Conservation (phyloP, 108 stramenopile genomes). For the Pseudonitzschia multiseries region DNA sequence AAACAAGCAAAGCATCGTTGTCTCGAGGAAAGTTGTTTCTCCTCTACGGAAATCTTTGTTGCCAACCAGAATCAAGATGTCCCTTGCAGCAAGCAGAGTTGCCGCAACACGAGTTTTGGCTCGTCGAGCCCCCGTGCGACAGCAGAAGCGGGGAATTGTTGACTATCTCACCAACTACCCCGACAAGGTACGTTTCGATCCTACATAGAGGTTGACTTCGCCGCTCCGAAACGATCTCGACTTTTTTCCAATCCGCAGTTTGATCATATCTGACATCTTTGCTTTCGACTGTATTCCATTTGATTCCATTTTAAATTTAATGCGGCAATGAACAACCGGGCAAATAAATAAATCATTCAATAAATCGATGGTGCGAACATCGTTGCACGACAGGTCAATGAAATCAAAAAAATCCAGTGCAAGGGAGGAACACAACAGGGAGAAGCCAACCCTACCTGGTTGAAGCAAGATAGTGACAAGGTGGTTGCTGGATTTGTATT, state of each 20-base stretch:
- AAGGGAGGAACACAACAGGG: conserved; percentile 73
- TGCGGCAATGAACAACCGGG: no score
- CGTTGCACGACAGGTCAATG: conserved; percentile 50
- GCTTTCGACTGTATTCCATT: not conserved
- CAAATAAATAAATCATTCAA: no score
- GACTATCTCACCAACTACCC: conserved; percentile 78
- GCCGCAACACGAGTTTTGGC: conserved; percentile 37
- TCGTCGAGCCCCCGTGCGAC: conserved; percentile 28
- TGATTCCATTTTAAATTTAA: no score
- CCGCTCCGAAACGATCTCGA: not conserved
- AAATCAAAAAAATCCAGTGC: conserved; percentile 73
- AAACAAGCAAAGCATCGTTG: not conserved
- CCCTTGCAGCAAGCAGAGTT: conserved; percentile 41
- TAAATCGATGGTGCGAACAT: not conserved
- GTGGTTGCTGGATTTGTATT: conserved; percentile 45
- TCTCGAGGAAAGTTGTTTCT: not conserved
- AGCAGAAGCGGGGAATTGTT: conserved; percentile 58
- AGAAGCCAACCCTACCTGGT: conserved; percentile 78
- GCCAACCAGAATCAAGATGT: conserved; percentile 29
- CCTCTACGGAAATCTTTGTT: conserved; percentile 1
- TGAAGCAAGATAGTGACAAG: conserved; percentile 71
- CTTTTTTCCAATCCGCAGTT: not conserved
- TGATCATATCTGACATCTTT: not conserved
- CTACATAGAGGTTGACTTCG: conserved; percentile 2
- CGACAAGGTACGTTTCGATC: conserved; percentile 68